Evolutionary conservation across 441 rosid genomes (phyloP), one percentile per base, ranked within the genome.

Genomic region (Corymbia calophylla): DNA sequence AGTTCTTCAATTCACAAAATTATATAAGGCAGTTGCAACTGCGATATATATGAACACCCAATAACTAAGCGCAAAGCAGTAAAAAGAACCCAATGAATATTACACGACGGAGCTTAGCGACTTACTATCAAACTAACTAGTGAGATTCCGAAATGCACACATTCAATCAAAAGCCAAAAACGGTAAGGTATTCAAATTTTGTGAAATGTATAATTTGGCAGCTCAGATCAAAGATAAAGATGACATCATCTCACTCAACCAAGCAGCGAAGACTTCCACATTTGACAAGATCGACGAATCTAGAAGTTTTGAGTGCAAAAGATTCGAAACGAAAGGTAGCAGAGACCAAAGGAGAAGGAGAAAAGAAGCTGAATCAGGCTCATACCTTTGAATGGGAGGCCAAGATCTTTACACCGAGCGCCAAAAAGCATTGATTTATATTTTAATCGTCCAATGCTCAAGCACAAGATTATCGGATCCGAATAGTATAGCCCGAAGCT

Each of bases 401-500:
- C 51, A 44, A 91, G 77, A 89, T 87, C 77, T 53, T 90, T 93
- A 68, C 90, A 87, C 56, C 49, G 77, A 91, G 90, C 84, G 91
- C 90, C 73, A 77, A 44, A 77, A 25, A 77, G n/a, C 84, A 23
- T 77, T 53, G 84, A 77, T 77, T 77, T 73, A 39, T 21, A 73
- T 44, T 44, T 44, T 44, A 44, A 77, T 77, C 84, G 18, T 16
- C 84, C 84, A 94, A 87, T 89, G 91, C 87, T 89, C 89, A 56
- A 87, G 80, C 60, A 87, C 86, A 88, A 70, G 91, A 90, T 39
- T 88, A 90, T 64, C 91, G 88, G 96, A 95, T 95, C 95, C 93
- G 91, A 92, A 77, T 13, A 44, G n/a, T 77, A 23, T 77, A 77
- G 90, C 90, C 92, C 89, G 68, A 62, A 80, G 91, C 35, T 55